phyloP scores from a whole-genome alignment of 2,329 filamentous ascomycete genomes.

The Aspergillus glaucus region DNA sequence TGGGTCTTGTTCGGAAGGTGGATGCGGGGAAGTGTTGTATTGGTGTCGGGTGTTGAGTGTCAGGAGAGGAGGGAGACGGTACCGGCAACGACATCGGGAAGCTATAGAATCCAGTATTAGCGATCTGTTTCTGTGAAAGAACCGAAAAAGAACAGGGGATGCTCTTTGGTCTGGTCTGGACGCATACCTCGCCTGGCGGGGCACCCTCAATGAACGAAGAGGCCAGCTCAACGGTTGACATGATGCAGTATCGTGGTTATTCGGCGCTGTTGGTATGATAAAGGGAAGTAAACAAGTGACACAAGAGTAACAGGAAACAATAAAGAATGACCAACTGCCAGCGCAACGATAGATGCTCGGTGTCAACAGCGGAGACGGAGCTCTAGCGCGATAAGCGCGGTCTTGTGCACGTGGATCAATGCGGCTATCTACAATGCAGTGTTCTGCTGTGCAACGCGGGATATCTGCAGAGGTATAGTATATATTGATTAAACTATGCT shows the following conservation, averaged over 20 bases:
- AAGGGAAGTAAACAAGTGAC: background rate
- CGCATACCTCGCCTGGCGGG: slow-evolving; percentile 83
- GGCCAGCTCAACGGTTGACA: slow-evolving; percentile 53
- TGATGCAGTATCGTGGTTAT: slow-evolving; percentile 25
- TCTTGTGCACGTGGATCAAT: slow-evolving; percentile 9
- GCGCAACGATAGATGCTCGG: slow-evolving; percentile 5
- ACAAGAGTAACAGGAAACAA: background rate
- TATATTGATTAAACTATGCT: slow-evolving; percentile 5
- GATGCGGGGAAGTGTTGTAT: background rate
- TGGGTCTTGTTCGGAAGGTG: background rate
- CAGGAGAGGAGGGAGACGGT: slow-evolving; percentile 20
- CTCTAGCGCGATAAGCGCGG: slow-evolving; percentile 17
- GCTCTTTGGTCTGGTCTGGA: background rate
- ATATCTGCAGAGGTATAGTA: no score
- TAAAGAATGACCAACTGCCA: background rate
- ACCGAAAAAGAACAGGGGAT: slow-evolving; percentile 8
- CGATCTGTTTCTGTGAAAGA: slow-evolving; percentile 18
- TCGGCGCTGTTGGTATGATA: background rate
- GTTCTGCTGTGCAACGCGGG: no score
- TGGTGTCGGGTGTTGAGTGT: background rate
- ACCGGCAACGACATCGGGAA: slow-evolving; percentile 84
- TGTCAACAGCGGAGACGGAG: slow-evolving; percentile 15
- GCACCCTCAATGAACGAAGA: slow-evolving; percentile 90
- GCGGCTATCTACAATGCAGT: no score
- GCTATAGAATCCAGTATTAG: slow-evolving; percentile 45